Evolutionary conservation across 805 yeast species (phyloP).

Genomic region (Spathaspora arborariae): DNA sequence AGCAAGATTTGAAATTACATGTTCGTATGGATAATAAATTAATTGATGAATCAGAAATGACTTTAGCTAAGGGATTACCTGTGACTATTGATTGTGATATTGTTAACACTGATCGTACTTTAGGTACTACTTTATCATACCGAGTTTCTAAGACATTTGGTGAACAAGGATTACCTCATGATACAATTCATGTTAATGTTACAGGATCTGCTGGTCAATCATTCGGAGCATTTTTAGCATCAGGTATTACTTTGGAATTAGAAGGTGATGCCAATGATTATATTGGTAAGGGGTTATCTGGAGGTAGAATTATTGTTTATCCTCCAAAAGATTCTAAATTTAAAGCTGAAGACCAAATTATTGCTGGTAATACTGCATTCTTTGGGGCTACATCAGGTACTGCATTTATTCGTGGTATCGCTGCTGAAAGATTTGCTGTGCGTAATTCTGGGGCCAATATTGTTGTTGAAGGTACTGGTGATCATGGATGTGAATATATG

Average conservation of each 20-base stretch:
- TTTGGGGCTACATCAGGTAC: slow-evolving; percentile 97
- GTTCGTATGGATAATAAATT: slow-evolving; percentile 92
- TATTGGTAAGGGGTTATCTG: slow-evolving; percentile 95
- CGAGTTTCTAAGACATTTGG: slow-evolving; percentile 92
- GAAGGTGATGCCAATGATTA: slow-evolving; percentile 98
- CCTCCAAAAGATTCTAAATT: slow-evolving; percentile 83
- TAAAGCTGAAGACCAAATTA: slow-evolving; percentile 93
- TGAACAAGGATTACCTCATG: slow-evolving; percentile 89
- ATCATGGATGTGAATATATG: slow-evolving; percentile 99
- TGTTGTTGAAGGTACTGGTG: slow-evolving; percentile 96
- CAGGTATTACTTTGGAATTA: slow-evolving; percentile 90
- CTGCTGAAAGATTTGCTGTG: slow-evolving; percentile 97
- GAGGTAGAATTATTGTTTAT: slow-evolving; percentile 88
- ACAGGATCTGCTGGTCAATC: slow-evolving; percentile 97
- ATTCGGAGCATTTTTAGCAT: slow-evolving; percentile 95
- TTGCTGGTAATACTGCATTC: slow-evolving; percentile 95
- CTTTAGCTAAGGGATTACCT: slow-evolving; percentile 95
- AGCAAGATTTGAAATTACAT: slow-evolving; percentile 91
- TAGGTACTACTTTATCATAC: slow-evolving; percentile 93
- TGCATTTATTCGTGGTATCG: slow-evolving; percentile 93
- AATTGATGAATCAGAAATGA: slow-evolving; percentile 91
- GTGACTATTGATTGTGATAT: slow-evolving; percentile 91
- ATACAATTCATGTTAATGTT: slow-evolving; percentile 89
- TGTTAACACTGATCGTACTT: slow-evolving; percentile 92
- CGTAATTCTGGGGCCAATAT: slow-evolving; percentile 98